Evolutionary conservation across 192 early-diverging fungal genomes (phyloP), one percentile per base, ranked within the genome.

Genomic region (Radiomyces spectabilis): DNA sequence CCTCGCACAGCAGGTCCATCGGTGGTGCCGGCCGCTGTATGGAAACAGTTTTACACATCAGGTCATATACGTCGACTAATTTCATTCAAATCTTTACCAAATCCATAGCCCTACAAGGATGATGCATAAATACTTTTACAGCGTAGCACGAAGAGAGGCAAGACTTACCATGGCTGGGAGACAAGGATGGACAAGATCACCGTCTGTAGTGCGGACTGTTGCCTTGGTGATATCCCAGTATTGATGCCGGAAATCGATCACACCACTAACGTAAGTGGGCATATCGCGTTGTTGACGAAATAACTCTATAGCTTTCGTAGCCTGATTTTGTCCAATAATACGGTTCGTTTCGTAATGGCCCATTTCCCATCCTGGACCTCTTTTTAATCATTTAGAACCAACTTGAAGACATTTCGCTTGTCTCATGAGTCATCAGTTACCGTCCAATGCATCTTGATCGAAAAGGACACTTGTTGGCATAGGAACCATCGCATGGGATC

Each of bases 241-340:
- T 5, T 25, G 21, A 10, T 61, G 59, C 10, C 33, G 38, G 19
- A 31, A 61, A 33, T 68, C 59, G n/a, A 68, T 22, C 5, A 25
- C 15, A 37, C 65, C 65, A 34, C 22, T 44, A 10, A 68, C 18
- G 29, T 8, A 10, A 26, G 13, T 22, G 22, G 16, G n/a, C 18
- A 26, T 30, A 2, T 1, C 19, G 3, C 32, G 29, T 22, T 21
- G 25, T 9, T 48, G 25, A 5, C 5, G 46, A 5, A 45, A 48
- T 19, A 69, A 21, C 19, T 52, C 41, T 15, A 55, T 10, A 2
- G 67, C 67, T 33, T 60, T 69, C 4, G 13, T n/a, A 9, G 58
- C 61, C 15, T 69, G 67, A 32, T 54, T 52, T 19, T 42, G n/a
- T 7, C 63, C 67, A 56, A 66, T 69, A 21, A 66, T 60, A n/a